Base-by-base conservation (phyloP, 148 eudicot genomes). In the Hydrangea macrophylla region DNA sequence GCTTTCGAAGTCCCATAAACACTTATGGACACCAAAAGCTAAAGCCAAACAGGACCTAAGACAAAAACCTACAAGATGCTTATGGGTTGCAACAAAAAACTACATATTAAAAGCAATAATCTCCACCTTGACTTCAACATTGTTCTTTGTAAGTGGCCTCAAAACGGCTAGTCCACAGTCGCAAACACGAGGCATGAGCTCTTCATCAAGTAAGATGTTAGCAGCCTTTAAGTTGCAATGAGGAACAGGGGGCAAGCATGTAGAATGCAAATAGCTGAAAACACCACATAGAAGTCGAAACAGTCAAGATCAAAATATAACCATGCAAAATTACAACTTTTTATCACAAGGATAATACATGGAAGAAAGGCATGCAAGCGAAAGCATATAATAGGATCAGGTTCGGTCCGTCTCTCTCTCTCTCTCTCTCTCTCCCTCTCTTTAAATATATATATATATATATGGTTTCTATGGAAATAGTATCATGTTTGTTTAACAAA, bases 211-310 rank as follows among this genome's bases (percentile, higher is more conserved):
- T 74, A 93, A 76, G 70, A 93, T 71, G 70, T 93, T 93, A 44
- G 90, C 80, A 71, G 98, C 87, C 83, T 90, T 93, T 51, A 93
- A 73, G 75, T 88, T 93, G 82, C 87, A 77, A 80, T 93, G 98
- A 64, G 89, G 86, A 35, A 93, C 56, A 0, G 96, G 83, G 61
- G 98, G 95, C 73, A 84, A 70, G 66, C 84, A 80, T 67, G 80
- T 58, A 60, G 91, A 76, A 72, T 93, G 98, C 89, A 90, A 83
- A 77, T 90, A 88, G 68, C 98, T 93, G 93, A 58, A 68, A 71
- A 70, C 5, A 33, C 4, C 2, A 1, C 23, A 23, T 9, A 26
- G n/a, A n/a, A 51, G 13, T 55, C n/a, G n/a, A 20, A 26, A 36
- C 10, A 26, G 37, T 68, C 62, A 68, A 35, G 50, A 37, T 32